These are phyloP conservation scores for Candida bentonensis DNA, from an alignment of 805 yeast genomes.

Conservation along the genomic window DNA sequence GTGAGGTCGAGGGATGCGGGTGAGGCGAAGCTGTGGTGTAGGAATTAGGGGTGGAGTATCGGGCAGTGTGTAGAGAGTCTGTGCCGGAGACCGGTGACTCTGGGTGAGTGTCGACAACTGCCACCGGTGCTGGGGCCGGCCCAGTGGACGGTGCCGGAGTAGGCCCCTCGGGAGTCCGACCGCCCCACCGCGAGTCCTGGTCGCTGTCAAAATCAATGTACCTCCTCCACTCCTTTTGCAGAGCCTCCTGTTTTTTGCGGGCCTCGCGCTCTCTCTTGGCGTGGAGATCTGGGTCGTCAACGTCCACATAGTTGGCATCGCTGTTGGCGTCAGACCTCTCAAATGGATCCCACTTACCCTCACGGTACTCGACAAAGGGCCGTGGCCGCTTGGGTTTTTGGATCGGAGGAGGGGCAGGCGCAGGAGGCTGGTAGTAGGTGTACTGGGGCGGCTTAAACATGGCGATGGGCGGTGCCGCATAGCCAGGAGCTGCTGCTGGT, in stretches of 20 bases:
- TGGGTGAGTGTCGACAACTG: no score
- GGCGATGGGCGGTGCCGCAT: not conserved
- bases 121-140: no score
- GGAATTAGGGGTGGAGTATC: no score
- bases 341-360: not conserved
- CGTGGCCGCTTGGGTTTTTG: not conserved
- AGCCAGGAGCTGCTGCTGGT: no score
- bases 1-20: no score
- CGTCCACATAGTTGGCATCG: no score
- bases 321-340: not conserved
- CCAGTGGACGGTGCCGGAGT: no score
- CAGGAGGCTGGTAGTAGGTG: not conserved
- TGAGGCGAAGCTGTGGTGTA: no score
- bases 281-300: not conserved
- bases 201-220: not conserved
- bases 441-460: not conserved
- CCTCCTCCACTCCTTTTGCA: not conserved
- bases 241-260: not conserved
- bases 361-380: not conserved
- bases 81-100: no score
- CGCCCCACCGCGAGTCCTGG: slow-evolving; percentile 1
- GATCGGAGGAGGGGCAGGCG: not conserved
- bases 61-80: no score
- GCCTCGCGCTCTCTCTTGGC: not conserved
- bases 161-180: no score